Base-by-base conservation (phyloP, 192 early-diverging fungal species). In the Rhizoclosmatium globosum region DNA sequence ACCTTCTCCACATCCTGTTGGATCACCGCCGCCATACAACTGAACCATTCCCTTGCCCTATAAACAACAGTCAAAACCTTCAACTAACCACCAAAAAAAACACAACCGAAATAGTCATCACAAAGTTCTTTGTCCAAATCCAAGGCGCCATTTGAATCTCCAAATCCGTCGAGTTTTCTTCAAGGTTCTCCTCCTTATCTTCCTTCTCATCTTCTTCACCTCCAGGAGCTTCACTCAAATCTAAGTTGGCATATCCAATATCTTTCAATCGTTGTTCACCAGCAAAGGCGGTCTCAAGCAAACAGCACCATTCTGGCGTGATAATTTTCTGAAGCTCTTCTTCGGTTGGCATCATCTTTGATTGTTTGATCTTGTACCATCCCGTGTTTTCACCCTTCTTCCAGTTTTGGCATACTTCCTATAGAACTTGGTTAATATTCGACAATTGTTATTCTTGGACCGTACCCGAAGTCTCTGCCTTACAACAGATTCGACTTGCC, bases 11-110 rank as follows among this genome's bases (percentile, higher is more conserved):
- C 89, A 83, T 11, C 96, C 98, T 0, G 97, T 97, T 4, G 98
- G 98, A 84, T 99, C 98, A 66, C 96, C 98, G n/a, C 93, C 93
- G 21, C 98, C 98, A 78, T 94, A 94, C 9, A 99, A 89, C 85
- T 97, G 92, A 61, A 98, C 85, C 95, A 97, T 96, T 11, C 94
- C 95, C 81, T 99, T 99, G 59, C 94, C 94, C 81, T 89, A 53
- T 23, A 31, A 38, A 57, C 38, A n/a, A 57, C 31, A 59, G 67
- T 46, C 47, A 71, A 58, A 44, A 68, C 21, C 38, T 50, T 38
- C 57, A 77, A 61, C 47, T 46, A 59, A 2, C 43, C 31, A 0
- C 2, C n/a, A 64, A 74, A 68, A 38, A 43, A 44, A 69, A n/a
- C 6, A 44, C 60, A 44, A 85, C 85, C 79, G 93, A 92, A 23